Conservation (phyloP, 1,139 yeast species). For the Candida pseudocylindracea region DNA sequence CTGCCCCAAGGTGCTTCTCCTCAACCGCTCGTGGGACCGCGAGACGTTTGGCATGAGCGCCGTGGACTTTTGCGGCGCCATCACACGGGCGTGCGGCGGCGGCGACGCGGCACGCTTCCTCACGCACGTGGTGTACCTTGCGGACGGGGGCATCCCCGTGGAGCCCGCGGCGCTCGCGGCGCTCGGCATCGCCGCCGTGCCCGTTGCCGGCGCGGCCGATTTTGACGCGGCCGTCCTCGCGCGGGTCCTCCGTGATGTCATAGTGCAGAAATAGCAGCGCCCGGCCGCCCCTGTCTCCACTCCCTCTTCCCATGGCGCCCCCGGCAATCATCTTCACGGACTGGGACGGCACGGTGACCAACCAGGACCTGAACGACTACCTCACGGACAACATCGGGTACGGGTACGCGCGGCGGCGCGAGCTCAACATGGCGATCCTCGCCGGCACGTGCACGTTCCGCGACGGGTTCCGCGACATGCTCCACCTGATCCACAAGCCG, state of each 20-base stretch:
- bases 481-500: slow-evolving; percentile 54
- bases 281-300: background rate
- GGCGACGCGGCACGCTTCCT: too few species aligned
- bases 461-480: slow-evolving; percentile 70
- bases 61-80: slow-evolving; percentile 15
- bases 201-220: too few species aligned
- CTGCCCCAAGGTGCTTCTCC: slow-evolving; percentile 16
- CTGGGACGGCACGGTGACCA: slow-evolving; percentile 94
- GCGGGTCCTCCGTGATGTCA: too few species aligned
- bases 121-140: too few species aligned
- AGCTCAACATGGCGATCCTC: slow-evolving; percentile 50
- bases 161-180: too few species aligned
- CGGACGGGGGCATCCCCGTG: too few species aligned
- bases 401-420: slow-evolving; percentile 46
- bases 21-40: slow-evolving; percentile 56
- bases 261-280: too few species aligned
- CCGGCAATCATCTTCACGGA: slow-evolving; percentile 81
- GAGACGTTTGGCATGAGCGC: slow-evolving; percentile 57
- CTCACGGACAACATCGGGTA: slow-evolving; percentile 79
- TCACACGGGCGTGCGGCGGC: too few species aligned
- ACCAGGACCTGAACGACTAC: slow-evolving; percentile 76
- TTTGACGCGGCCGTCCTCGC: too few species aligned
- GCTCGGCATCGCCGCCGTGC: too few species aligned
- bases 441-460: slow-evolving; percentile 49
- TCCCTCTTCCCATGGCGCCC: slow-evolving; percentile 3